Conservation (phyloP, 495 filamentous ascomycete genomes). For the Aspergillus indologenus region DNA sequence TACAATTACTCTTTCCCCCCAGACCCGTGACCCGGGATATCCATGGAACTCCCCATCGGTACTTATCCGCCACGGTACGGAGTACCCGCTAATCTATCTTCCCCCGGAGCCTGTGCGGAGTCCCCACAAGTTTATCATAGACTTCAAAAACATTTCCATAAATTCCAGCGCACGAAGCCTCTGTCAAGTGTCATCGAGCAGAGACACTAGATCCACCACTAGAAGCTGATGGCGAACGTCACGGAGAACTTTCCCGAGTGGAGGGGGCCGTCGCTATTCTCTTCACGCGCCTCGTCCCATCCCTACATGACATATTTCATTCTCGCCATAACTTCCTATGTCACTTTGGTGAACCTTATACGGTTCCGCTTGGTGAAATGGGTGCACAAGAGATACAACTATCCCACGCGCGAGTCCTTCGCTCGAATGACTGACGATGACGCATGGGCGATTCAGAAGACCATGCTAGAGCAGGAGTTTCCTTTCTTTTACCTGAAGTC, state of each 20-base stretch:
- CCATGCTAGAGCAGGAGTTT: constrained; percentile 52
- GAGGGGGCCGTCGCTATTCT: not conserved
- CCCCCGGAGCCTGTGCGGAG: too few species aligned
- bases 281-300: constrained; percentile 7
- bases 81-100: too few species aligned
- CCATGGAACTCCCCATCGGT: too few species aligned
- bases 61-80: too few species aligned
- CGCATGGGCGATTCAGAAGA: constrained; percentile 54
- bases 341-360: constrained; percentile 34
- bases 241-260: not conserved
- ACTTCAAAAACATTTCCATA: not conserved
- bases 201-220: not conserved
- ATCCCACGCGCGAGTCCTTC: constrained; percentile 51
- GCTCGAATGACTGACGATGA: constrained; percentile 61
- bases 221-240: not conserved
- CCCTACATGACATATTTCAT: constrained; percentile 27
- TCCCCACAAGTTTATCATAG: too few species aligned
- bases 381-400: constrained; percentile 49
- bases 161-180: not conserved
- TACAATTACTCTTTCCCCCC: too few species aligned
- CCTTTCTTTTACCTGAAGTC: constrained; percentile 54
- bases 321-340: constrained; percentile 27
- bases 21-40: too few species aligned
- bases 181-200: not conserved
- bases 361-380: constrained; percentile 48